Conservation (phyloP, 768 basidiomycete genomes). For the Phanerodontia chrysosporium region DNA sequence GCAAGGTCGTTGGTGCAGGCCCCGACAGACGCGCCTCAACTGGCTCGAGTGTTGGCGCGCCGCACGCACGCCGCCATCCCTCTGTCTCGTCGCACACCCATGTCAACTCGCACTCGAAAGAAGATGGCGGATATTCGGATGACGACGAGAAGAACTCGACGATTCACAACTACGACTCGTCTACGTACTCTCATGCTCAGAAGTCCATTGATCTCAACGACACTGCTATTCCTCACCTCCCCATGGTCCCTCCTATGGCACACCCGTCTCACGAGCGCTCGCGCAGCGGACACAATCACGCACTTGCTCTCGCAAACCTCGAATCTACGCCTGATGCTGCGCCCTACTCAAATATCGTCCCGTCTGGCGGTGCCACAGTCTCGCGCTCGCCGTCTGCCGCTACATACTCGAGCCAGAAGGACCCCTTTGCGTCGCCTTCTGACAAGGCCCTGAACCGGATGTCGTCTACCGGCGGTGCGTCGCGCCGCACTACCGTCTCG, state of each 20-base stretch:
- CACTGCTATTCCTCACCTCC: background rate
- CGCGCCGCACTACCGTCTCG: conserved; percentile 2
- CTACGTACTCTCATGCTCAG: background rate
- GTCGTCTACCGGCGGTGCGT: conserved; percentile 2
- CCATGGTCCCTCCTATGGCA: background rate
- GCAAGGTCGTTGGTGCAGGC: background rate
- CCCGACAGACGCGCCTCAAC: conserved; percentile 1
- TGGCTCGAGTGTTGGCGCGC: background rate
- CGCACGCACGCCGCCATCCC: background rate
- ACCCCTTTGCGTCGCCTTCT: conserved; percentile 4
- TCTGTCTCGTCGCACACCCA: background rate
- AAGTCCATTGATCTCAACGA: conserved; percentile 3
- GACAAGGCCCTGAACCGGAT: conserved; percentile 4
- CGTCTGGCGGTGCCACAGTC: background rate
- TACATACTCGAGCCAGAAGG: background rate
- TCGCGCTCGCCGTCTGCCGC: conserved; percentile 7
- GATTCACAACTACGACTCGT: background rate
- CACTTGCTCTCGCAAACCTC: conserved; percentile 7
- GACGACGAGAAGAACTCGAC: conserved; percentile 8
- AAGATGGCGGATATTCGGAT: background rate
- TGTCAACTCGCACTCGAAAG: background rate
- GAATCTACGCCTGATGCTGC: background rate
- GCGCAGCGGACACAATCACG: conserved; percentile 1
- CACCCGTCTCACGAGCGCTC: background rate
- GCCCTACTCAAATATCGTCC: background rate